A percentile compares a stretch with the other conserved stretches of the same genome.
Conservation (phyloP, 805 yeast species). For the Starmerella davenportii region DNA sequence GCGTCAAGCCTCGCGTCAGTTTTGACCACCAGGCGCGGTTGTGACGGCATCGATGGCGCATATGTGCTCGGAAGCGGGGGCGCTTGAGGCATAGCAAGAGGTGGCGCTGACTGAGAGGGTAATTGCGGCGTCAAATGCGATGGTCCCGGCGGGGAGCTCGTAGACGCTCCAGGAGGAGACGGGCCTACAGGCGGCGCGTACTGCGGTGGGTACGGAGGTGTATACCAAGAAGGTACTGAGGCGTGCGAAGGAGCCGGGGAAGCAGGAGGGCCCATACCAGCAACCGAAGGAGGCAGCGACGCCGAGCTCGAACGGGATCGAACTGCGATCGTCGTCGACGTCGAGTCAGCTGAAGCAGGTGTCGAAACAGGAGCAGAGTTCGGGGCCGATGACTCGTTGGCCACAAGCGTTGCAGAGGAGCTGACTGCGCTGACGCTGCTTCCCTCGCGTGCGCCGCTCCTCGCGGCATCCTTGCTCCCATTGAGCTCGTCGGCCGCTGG, state of each 20-base stretch:
- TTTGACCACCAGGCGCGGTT: slow-evolving; percentile 2
- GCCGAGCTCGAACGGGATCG: neutral
- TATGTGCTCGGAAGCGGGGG: neutral
- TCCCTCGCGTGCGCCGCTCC: too few relatives aligned
- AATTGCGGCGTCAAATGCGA: neutral
- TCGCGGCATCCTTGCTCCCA: too few relatives aligned
- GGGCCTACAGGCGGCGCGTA: neutral
- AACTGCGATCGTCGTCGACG: neutral
- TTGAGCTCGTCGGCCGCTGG: too few relatives aligned
- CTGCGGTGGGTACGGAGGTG: too few relatives aligned
- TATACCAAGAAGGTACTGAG: too few relatives aligned
- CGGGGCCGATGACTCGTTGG: too few relatives aligned
- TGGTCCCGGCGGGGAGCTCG: neutral
- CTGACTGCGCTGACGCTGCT: too few relatives aligned
- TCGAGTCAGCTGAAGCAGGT: neutral
- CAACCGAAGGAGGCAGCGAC: neutral
- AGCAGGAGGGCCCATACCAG: too few relatives aligned
- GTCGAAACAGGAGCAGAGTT: too few relatives aligned
- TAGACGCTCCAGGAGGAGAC: neutral
- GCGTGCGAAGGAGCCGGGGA: too few relatives aligned
- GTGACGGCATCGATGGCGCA: neutral
- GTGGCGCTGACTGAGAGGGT: slow-evolving; percentile 5
- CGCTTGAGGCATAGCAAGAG: neutral
- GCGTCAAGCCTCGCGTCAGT: slow-evolving; percentile 7
- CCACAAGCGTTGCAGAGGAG: too few relatives aligned